Percentiles rank a stretch among this genome's conserved stretches.
phyloP scores from a whole-genome alignment of 2,329 filamentous ascomycete species.

The Leptographium radiaticola region DNA sequence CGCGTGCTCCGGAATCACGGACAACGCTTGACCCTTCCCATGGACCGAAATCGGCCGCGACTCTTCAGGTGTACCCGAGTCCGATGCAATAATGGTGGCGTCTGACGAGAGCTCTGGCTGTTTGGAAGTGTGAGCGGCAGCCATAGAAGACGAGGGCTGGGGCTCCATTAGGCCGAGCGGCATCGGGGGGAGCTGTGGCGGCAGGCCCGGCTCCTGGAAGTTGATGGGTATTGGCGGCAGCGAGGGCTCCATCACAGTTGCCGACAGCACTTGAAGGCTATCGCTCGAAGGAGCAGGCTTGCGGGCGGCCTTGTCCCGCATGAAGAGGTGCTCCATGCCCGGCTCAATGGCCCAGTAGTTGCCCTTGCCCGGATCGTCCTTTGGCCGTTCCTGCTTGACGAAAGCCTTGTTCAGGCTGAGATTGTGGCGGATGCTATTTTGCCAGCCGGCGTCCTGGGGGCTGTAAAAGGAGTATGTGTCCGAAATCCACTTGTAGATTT shows the following conservation, averaged over 20 bases:
- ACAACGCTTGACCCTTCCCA: slow-evolving; percentile 29
- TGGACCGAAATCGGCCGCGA: slow-evolving; percentile 13
- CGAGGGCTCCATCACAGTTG: slow-evolving; percentile 35
- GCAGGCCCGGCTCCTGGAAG: slow-evolving; percentile 33
- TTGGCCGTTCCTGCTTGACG: slow-evolving; percentile 86
- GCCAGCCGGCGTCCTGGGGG: slow-evolving; percentile 78
- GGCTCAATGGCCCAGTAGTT: slow-evolving; percentile 92
- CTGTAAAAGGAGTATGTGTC: slow-evolving; percentile 85
- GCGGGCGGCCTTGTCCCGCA: slow-evolving; percentile 69
- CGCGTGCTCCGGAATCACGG: slow-evolving; percentile 1
- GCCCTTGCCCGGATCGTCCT: slow-evolving; percentile 94
- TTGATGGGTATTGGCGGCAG: slow-evolving; percentile 21
- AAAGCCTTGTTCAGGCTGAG: slow-evolving; percentile 95
- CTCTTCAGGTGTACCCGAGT: slow-evolving; percentile 44
- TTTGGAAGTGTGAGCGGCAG: slow-evolving; percentile 11
- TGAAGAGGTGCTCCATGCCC: slow-evolving; percentile 80
- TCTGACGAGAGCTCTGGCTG: slow-evolving; percentile 57
- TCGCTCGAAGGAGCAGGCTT: slow-evolving; percentile 43
- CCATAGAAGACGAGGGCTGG: not conserved
- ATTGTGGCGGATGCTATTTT: slow-evolving; percentile 98
- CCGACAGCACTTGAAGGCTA: slow-evolving; percentile 45
- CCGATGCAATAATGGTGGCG: slow-evolving; percentile 62
- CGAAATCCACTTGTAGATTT: slow-evolving; percentile 99
- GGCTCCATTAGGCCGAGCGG: slow-evolving; percentile 14
- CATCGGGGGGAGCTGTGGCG: slow-evolving; percentile 27